Conservation (phyloP, 2,329 filamentous ascomycete genomes). For the Gnomoniopsis smithogilvyi region DNA sequence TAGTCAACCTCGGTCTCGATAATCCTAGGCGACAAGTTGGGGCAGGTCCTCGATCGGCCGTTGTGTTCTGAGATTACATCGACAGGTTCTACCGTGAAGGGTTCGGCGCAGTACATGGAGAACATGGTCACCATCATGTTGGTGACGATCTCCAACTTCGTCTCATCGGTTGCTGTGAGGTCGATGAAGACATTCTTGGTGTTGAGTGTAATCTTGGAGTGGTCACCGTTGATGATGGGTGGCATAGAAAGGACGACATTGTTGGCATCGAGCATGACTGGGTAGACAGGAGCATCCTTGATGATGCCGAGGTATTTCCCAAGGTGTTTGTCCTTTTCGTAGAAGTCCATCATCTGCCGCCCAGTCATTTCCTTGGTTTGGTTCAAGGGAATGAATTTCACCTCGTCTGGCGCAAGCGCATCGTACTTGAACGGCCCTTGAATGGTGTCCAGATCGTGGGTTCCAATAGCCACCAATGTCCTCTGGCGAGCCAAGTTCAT, state of each 20-base stretch:
- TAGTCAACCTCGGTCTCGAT: constrained; percentile 87
- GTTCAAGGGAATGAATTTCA: constrained; percentile 88
- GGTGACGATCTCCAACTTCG: constrained; percentile 93
- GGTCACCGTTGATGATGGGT: constrained; percentile 95
- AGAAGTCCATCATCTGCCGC: constrained; percentile 88
- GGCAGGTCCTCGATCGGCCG: constrained; percentile 73
- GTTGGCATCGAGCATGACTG: constrained; percentile 90
- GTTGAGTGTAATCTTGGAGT: constrained; percentile 90
- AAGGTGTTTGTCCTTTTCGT: constrained; percentile 91
- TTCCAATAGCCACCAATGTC: constrained; percentile 94
- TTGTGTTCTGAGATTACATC: constrained; percentile 93
- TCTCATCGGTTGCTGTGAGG: constrained; percentile 92
- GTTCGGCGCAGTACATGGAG: constrained; percentile 81
- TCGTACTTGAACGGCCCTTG: constrained; percentile 97
- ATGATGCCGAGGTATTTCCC: constrained; percentile 93
- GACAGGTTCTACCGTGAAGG: constrained; percentile 90
- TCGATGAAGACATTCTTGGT: constrained; percentile 97
- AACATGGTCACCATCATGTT: constrained; percentile 98
- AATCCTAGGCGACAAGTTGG: constrained; percentile 72
- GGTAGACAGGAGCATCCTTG: constrained; percentile 88
- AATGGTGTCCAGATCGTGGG: constrained; percentile 91
- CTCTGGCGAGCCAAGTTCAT: constrained; percentile 91
- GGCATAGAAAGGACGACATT: constrained; percentile 86
- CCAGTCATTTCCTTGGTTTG: constrained; percentile 85
- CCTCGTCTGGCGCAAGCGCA: constrained; percentile 84